Percentiles rank a stretch among this genome's conserved stretches.
These are phyloP conservation scores for Lumnitzera racemosa DNA, from an alignment of 345 rosid species.

Conservation along the genomic window DNA sequence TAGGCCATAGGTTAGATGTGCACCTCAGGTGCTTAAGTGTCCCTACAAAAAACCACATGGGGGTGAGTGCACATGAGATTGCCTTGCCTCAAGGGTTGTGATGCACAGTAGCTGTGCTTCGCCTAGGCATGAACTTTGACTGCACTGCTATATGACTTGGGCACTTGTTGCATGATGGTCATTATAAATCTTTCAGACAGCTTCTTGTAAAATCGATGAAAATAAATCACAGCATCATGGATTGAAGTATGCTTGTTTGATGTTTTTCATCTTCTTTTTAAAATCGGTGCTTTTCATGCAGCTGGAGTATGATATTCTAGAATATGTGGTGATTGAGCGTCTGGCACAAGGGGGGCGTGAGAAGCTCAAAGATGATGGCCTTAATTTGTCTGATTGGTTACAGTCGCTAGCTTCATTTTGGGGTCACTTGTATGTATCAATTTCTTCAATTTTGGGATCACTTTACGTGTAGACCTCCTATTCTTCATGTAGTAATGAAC, in stretches of 20 bases:
- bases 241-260: not conserved
- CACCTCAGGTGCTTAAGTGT: too few relatives aligned
- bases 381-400: conserved; percentile 98
- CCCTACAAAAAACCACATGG: too few relatives aligned
- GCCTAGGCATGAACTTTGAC: too few relatives aligned
- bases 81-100: too few relatives aligned
- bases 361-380: conserved; percentile 96
- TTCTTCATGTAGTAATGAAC: not conserved
- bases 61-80: too few relatives aligned
- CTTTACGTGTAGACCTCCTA: not conserved
- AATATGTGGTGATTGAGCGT: conserved; percentile 97
- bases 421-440: conserved; percentile 95
- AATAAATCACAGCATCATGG: too few relatives aligned
- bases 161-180: too few relatives aligned
- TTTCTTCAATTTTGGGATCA: conserved; percentile 16
- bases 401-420: conserved; percentile 98
- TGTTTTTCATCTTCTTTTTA: not conserved
- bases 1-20: too few relatives aligned
- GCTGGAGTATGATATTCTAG: conserved; percentile 97
- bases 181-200: too few relatives aligned
- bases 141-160: too few relatives aligned
- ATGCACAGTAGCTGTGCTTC: too few relatives aligned
- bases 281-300: conserved; percentile 23
- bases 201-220: too few relatives aligned
- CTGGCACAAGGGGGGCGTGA: conserved; percentile 92